Evolutionary conservation across 257 asterid species (phyloP).

Genomic region (Eustoma russellianum): DNA sequence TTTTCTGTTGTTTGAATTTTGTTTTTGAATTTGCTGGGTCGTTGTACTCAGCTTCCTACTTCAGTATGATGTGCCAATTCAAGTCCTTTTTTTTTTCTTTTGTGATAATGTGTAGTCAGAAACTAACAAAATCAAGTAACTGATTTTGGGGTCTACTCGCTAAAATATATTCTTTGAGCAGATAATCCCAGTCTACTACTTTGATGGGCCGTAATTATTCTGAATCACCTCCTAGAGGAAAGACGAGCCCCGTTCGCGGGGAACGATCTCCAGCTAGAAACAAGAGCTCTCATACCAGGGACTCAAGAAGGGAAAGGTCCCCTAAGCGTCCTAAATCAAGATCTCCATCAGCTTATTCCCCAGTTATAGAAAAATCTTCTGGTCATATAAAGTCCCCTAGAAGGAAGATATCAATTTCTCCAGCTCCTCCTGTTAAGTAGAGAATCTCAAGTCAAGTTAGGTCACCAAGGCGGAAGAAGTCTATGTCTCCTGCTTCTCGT

Average conservation of each 20-base stretch:
- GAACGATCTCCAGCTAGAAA: no score
- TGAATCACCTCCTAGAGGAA: slow-evolving; percentile 49
- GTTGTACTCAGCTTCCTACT: no score
- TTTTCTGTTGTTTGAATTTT: no score
- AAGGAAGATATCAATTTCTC: slow-evolving; percentile 38
- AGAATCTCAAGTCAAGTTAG: slow-evolving; percentile 30
- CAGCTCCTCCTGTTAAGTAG: slow-evolving; percentile 45
- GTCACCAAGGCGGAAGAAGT: slow-evolving; percentile 38
- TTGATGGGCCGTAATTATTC: slow-evolving; percentile 54
- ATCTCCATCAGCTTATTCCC: slow-evolving; percentile 32
- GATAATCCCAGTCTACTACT: background rate
- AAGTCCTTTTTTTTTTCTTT: no score
- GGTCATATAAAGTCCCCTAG: slow-evolving; percentile 39
- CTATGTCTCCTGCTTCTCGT: slow-evolving; percentile 37
- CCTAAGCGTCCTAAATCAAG: slow-evolving; percentile 41
- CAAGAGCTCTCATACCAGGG: slow-evolving; percentile 10
- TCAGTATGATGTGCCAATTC: no score
- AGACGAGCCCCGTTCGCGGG: slow-evolving; percentile 49
- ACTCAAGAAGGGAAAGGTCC: slow-evolving; percentile 51
- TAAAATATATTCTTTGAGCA: no score
- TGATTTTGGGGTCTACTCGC: no score
- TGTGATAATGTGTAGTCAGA: no score
- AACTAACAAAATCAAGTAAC: no score
- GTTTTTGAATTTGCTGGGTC: no score
- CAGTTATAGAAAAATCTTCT: slow-evolving; percentile 33